Percentiles rank a stretch among this genome's conserved stretches.
phyloP scores from a whole-genome alignment of 202 grass and related monocot species.

The Eragrostis tef region DNA sequence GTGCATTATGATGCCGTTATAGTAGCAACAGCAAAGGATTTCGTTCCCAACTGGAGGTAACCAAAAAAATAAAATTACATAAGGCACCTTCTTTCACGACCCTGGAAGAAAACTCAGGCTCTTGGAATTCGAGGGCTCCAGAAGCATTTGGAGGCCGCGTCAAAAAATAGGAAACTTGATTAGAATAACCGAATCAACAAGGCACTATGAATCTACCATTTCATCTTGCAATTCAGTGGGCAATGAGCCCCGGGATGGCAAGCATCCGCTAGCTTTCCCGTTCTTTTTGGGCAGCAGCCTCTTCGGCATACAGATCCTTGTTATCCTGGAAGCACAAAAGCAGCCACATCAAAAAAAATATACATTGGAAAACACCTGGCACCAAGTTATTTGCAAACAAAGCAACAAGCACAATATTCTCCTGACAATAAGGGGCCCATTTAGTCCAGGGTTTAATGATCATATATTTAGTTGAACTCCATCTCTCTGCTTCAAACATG shows the following conservation, averaged over 20 bases:
- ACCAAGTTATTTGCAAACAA: background rate
- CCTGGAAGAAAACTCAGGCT: constrained; percentile 55
- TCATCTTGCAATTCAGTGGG: constrained; percentile 96
- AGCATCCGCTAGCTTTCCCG: constrained; percentile 93
- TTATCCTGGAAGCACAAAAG: constrained; percentile 70
- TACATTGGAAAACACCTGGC: constrained; percentile 11
- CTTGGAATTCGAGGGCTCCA: constrained; percentile 52
- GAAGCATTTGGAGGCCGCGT: constrained; percentile 47
- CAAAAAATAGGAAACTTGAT: constrained; percentile 54
- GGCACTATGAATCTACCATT: constrained; percentile 90
- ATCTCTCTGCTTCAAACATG: constrained; percentile 43
- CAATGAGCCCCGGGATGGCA: constrained; percentile 92
- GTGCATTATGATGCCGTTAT: too few species aligned
- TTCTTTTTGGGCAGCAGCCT: constrained; percentile 91
- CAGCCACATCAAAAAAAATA: background rate
- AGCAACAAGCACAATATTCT: background rate
- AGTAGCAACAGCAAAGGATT: too few species aligned
- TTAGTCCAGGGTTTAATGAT: background rate
- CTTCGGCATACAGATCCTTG: constrained; percentile 98
- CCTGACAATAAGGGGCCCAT: background rate
- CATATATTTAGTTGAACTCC: background rate
- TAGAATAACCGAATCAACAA: constrained; percentile 40
- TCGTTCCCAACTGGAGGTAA: too few species aligned
- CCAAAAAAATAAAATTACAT: constrained; percentile 60
- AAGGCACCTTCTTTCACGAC: constrained; percentile 67